phyloP scores from a whole-genome alignment of 1,284 basidiomycete genomes.

The Phylloporus sp. region DNA sequence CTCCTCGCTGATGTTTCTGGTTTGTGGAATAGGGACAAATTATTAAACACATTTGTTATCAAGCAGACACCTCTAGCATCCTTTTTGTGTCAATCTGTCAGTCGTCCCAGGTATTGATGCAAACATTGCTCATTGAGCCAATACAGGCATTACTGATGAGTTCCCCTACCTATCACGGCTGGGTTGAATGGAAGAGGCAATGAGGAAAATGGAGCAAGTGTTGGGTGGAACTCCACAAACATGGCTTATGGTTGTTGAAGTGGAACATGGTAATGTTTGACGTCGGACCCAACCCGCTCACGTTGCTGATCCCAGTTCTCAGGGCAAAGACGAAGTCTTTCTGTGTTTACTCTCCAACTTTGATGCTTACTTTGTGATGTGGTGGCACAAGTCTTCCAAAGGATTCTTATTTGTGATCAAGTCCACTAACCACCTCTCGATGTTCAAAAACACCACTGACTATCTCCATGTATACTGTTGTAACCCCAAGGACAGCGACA shows the following conservation, averaged over 20 bases:
- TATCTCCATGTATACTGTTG: constrained; percentile 85
- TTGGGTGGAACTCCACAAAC: constrained; percentile 84
- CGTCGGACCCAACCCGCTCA: background rate
- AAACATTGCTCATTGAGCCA: constrained; percentile 11
- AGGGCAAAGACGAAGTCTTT: constrained; percentile 84
- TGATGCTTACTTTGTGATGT: constrained; percentile 80
- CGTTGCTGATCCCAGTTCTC: constrained; percentile 19
- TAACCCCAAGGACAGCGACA: constrained; percentile 68
- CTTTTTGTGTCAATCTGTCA: constrained; percentile 61
- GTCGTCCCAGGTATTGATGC: constrained; percentile 30
- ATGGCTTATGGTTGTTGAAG: constrained; percentile 84
- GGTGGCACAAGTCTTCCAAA: constrained; percentile 75
- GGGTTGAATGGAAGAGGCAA: constrained; percentile 85
- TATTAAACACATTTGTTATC: constrained; percentile 77
- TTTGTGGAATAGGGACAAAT: constrained; percentile 83
- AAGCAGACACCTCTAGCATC: constrained; percentile 69
- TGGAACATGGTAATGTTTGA: constrained; percentile 70
- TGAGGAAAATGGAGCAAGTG: constrained; percentile 92
- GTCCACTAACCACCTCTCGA: constrained; percentile 80
- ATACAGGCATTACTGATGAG: constrained; percentile 68
- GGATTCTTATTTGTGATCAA: constrained; percentile 84
- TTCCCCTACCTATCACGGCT: constrained; percentile 72
- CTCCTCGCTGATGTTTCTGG: constrained; percentile 70
- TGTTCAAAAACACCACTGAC: constrained; percentile 85
- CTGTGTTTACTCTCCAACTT: constrained; percentile 85